These are phyloP conservation scores for Xylaria telfairii DNA, from an alignment of 495 filamentous ascomycete genomes.

Conservation along the genomic window DNA sequence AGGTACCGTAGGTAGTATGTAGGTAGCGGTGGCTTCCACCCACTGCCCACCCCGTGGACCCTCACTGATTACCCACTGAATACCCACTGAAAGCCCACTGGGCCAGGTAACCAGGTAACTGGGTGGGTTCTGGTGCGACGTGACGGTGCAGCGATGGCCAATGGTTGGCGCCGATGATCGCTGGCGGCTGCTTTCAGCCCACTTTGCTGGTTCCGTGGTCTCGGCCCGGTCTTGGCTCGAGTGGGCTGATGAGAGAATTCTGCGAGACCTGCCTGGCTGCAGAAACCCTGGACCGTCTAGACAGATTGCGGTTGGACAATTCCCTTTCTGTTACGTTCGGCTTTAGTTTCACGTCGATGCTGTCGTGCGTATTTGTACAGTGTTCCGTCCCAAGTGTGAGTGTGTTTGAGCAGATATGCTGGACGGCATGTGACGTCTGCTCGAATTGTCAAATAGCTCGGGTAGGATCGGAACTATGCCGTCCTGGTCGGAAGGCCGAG, in stretches of 20 bases:
- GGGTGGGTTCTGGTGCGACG: conserved; percentile 13
- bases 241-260: conserved; percentile 23
- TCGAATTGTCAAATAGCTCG: neutral
- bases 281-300: neutral
- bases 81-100: neutral
- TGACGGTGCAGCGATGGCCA: neutral
- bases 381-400: neutral
- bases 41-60: too few relatives aligned
- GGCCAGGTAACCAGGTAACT: neutral
- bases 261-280: neutral
- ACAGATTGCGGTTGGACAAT: neutral
- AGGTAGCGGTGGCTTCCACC: neutral
- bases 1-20: too few relatives aligned
- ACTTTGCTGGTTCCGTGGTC: neutral
- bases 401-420: neutral
- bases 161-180: neutral
- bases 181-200: neutral
- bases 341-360: neutral
- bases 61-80: neutral
- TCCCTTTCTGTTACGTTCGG: neutral
- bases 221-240: neutral
- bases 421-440: neutral
- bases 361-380: neutral
- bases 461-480: conserved; percentile 7
- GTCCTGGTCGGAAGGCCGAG: neutral